Evolutionary conservation across 208 protist genomes (phyloP).

Genomic region (Sergeia podlipaevii): DNA sequence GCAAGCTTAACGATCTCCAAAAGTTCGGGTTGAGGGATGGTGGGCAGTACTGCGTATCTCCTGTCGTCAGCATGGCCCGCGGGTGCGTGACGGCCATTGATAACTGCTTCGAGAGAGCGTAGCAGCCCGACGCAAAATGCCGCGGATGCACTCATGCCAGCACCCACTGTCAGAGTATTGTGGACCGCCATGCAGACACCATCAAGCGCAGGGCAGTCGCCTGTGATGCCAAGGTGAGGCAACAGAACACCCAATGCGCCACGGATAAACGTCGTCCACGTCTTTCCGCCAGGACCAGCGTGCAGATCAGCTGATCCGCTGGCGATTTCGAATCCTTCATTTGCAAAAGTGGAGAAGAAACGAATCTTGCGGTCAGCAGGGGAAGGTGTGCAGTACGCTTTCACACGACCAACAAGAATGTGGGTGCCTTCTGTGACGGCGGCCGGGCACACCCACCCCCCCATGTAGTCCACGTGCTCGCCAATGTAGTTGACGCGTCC

Average conservation of each 20-base stretch:
- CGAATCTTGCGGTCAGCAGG: conserved; percentile 33
- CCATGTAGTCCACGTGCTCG: conserved; percentile 91
- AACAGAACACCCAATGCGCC: conserved; percentile 57
- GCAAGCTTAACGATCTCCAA: conserved; percentile 61
- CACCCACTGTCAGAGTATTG: conserved; percentile 72
- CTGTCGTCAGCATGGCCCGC: no score
- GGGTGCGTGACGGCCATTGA: conserved; percentile 26
- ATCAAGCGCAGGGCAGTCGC: conserved; percentile 29
- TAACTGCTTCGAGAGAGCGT: conserved; percentile 39
- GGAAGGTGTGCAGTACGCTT: conserved; percentile 21
- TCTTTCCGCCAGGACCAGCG: conserved; percentile 5
- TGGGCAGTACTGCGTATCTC: conserved; percentile 35
- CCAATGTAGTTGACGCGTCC: conserved; percentile 91
- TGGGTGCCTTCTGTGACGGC: conserved; percentile 52
- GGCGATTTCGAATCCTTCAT: conserved; percentile 54
- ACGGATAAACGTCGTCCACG: conserved; percentile 63
- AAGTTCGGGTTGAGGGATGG: conserved; percentile 22
- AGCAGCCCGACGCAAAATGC: conserved; percentile 74
- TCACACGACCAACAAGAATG: conserved; percentile 69
- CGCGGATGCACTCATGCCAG: conserved; percentile 84
- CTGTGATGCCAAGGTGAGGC: conserved; percentile 34
- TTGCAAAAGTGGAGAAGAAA: conserved; percentile 52
- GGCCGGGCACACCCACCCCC: conserved; percentile 73
- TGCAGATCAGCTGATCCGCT: no score
- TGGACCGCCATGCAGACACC: conserved; percentile 66